Percentiles rank a stretch among this genome's conserved stretches.
phyloP scores from a whole-genome alignment of 768 basidiomycete species.

The Tricholoma saponaceum region DNA sequence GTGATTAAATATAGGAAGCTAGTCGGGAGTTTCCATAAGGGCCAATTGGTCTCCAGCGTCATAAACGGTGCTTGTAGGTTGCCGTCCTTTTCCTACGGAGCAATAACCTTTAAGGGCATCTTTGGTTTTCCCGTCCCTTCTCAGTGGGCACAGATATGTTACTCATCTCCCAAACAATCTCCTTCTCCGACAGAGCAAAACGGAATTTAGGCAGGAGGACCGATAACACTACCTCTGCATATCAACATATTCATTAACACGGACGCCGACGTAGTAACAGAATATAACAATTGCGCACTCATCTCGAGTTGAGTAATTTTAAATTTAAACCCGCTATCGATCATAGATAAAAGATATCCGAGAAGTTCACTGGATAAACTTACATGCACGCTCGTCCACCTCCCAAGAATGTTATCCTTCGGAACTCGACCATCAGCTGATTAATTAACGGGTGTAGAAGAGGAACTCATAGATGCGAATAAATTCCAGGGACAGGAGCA shows the following conservation, averaged over 20 bases:
- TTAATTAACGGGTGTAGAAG: conserved; percentile 25
- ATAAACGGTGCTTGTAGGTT: no score
- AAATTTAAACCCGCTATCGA: conserved; percentile 38
- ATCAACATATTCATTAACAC: neutral
- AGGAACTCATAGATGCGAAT: conserved; percentile 18
- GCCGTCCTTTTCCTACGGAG: neutral
- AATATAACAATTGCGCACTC: conserved; percentile 25
- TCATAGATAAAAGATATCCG: neutral
- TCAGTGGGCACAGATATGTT: conserved; percentile 9
- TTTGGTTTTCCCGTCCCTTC: conserved; percentile 8
- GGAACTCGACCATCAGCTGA: neutral
- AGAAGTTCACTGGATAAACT: conserved; percentile 3
- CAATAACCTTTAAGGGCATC: conserved; percentile 6
- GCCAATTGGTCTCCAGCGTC: no score
- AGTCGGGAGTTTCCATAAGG: no score
- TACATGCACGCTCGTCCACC: conserved; percentile 32
- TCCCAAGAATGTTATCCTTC: conserved; percentile 33
- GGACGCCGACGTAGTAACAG: no score
- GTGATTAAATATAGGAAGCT: no score
- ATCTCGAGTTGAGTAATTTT: conserved; percentile 41
- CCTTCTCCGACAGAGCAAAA: conserved; percentile 9
- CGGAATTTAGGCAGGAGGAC: conserved; percentile 14
- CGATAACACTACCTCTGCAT: conserved; percentile 14
- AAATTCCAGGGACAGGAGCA: conserved; percentile 20
- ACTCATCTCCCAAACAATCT: conserved; percentile 16